These are phyloP conservation scores for Tetracentron sinense DNA, from an alignment of 164 flowering plant genomes.

Conservation along the genomic window DNA sequence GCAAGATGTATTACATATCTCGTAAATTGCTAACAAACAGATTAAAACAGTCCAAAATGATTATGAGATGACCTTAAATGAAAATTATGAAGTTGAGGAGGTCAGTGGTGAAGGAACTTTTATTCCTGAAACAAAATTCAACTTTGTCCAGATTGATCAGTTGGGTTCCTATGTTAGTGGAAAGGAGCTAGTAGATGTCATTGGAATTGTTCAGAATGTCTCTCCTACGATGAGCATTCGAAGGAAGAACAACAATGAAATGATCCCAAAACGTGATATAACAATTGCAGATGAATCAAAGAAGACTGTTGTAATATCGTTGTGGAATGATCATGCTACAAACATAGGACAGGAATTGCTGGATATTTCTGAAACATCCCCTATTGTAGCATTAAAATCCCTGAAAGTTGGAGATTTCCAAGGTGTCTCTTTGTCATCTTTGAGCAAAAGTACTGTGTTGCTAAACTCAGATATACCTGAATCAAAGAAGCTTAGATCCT, in stretches of 20 bases:
- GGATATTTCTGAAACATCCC: conserved; percentile 63
- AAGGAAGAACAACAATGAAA: conserved; percentile 79
- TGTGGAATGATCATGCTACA: conserved; percentile 96
- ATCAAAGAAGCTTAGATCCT: conserved; percentile 64
- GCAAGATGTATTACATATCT: conserved; percentile 88
- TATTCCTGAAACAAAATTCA: conserved; percentile 72
- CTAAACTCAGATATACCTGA: conserved; percentile 83
- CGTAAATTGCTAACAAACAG: conserved; percentile 84
- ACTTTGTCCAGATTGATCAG: conserved; percentile 75
- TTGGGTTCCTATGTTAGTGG: conserved; percentile 77
- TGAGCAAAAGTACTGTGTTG: conserved; percentile 54
- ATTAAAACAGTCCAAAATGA: conserved; percentile 86
- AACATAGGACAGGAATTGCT: conserved; percentile 72
- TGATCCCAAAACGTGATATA: conserved; percentile 82
- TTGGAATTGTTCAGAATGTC: conserved; percentile 87
- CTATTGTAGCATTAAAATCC: conserved; percentile 77
- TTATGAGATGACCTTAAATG: conserved; percentile 93
- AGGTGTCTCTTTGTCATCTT: conserved; percentile 77
- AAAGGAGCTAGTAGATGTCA: conserved; percentile 72
- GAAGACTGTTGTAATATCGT: conserved; percentile 77
- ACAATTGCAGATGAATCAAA: conserved; percentile 94
- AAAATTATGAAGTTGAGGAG: conserved; percentile 84
- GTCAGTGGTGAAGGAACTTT: conserved; percentile 56
- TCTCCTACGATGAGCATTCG: conserved; percentile 76
- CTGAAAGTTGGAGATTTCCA: conserved; percentile 90